Evolutionary conservation across 768 basidiomycete species (phyloP).

Genomic region (Suillus decipiens): DNA sequence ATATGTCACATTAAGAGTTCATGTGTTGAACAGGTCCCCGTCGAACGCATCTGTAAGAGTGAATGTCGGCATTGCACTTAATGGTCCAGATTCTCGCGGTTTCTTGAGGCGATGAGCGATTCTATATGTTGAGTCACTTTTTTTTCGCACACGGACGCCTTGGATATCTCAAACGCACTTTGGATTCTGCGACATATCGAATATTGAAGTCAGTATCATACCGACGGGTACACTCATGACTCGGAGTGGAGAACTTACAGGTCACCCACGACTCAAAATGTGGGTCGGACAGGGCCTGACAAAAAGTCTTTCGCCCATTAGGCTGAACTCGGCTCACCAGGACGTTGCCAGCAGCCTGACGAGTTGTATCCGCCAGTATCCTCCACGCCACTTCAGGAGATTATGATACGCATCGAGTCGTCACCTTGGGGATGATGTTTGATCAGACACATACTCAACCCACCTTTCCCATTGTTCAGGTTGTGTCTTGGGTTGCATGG

Average conservation of each 20-base stretch:
- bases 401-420: not conserved
- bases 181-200: not conserved
- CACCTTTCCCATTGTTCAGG: not conserved
- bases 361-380: not conserved
- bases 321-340: not conserved
- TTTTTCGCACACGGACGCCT: constrained; percentile 3
- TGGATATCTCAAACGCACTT: not conserved
- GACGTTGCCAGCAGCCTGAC: not conserved
- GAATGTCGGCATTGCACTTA: not conserved
- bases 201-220: not conserved
- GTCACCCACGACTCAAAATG: too few species aligned
- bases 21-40: not conserved
- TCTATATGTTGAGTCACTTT: not conserved
- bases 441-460: not conserved
- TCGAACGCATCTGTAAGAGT: not conserved
- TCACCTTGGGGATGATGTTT: not conserved
- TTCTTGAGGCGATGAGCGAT: not conserved
- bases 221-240: not conserved
- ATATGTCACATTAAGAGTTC: not conserved
- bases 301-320: not conserved
- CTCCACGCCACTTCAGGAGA: not conserved
- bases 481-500: not conserved
- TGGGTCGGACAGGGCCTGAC: too few species aligned
- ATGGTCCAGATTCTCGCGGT: not conserved
- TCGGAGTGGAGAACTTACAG: not conserved